Base-by-base conservation (phyloP, 805 yeast species). In the Candida qinlingensis region DNA sequence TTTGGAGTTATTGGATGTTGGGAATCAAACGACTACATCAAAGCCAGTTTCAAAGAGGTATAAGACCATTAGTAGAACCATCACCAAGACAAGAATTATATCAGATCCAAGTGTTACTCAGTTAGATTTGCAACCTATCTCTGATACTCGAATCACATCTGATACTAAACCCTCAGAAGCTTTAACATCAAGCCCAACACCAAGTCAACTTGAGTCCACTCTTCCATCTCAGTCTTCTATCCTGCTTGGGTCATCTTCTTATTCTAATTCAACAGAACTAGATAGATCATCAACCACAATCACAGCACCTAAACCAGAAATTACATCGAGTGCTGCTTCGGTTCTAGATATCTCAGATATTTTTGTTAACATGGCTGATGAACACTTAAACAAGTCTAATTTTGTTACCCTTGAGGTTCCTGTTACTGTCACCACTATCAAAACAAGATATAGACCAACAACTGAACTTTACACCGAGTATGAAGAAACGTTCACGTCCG, bases 401-500 rank as follows among this genome's bases (percentile, higher is more conserved):
- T 39, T 45, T 13, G 30, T 43, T 6, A 42, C 50, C 4, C 11
- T 47, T 7, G 50, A 47, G 38, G 41, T 47, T 29, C 50, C 50
- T 4, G 58, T 67, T 26, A 57, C 62, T 0, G 55, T 50, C 25
- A 54, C 54, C 7, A 44, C 52, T 10, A 41, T 52, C 19, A 47
- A 57, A 38, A 59, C 59, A 1, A 47, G 60, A 5, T 47, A 44
- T 27, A 46, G 61, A 7, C 56, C 57, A 7, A 47, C 60, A 1
- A 57, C 62, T 6, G 42, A 48, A 5, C 39, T 55, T 2, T 57
- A 49, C 26, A 58, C 61, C 0, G 55, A 54, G 12, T 51, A 45
- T 31, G 52, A 52, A 3, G 45, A 43, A 12, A 49, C 53, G 0
- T 54, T 57, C 3, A 58, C 63, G 7, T n/a, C 48, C 4, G 46